Evolutionary conservation across 2,329 filamentous ascomycete species (phyloP), one percentile per base, ranked within the genome.

Genomic region (Colletotrichum gigasporum): DNA sequence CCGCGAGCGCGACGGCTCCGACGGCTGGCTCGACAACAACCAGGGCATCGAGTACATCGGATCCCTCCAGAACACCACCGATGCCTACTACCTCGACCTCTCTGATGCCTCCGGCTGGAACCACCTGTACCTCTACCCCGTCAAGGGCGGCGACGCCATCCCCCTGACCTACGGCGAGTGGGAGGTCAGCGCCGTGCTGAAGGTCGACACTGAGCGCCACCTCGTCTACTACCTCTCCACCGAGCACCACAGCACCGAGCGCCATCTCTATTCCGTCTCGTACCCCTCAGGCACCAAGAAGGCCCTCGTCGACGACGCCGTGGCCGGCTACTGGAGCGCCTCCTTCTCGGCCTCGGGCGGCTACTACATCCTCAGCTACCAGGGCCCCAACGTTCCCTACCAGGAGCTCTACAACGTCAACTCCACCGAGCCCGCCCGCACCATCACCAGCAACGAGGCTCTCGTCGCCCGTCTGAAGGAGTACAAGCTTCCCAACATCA

Each of bases 341-440:
- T 90, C 87, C 1, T 91, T 91, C 75, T 91, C 89, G 0, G 80
- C 85, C 2, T 79, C 76, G 2, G 86, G 85, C 0, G 84, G 84
- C 2, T 92, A 88, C 78, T 91, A 91, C 70, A 85, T 91, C 41
- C 83, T 91, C 3, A 83, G 79, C 53, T 92, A 92, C 72, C 75
- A 78, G 16, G 90, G 90, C 0, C 90, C 90, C 0, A 85, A 91
- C 57, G 85, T 92, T 0, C 89, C 90, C 0, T 91, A 90, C 75
- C 88, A 91, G 70, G 87, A 90, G 67, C 80, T 92, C 1, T 90
- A 90, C 75, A 78, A 84, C 0, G 72, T 83, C 65, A 85, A 89
- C 71, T 82, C 83, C 18, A 84, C 81, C 18, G 70, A 70, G 7
- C 83, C 88, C 0, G 74, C 91, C 8, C 83, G 85, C 5, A 86